These are phyloP conservation scores for Solanum bulbocastanum DNA, from an alignment of 257 asterid species.

Conservation along the genomic window DNA sequence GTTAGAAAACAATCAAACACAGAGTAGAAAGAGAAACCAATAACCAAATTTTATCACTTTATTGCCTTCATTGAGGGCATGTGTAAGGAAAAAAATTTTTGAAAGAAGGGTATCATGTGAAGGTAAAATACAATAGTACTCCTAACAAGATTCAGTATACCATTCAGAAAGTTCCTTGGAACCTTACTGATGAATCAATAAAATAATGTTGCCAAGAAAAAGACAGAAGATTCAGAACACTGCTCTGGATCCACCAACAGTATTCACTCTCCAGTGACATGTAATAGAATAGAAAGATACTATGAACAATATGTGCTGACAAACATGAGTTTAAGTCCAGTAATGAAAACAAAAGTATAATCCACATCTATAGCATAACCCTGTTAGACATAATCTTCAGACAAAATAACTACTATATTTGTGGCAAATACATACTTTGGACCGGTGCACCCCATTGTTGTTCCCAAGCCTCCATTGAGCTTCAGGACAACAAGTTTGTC, in stretches of 20 bases:
- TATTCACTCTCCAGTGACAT: not conserved
- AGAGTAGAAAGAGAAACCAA: not conserved
- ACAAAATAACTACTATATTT: not conserved
- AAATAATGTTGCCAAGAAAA: not conserved
- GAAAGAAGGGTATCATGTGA: not conserved
- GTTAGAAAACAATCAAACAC: not conserved
- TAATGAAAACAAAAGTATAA: not conserved
- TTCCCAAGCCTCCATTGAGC: conserved; percentile 99
- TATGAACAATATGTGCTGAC: not conserved
- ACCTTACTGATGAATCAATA: not conserved
- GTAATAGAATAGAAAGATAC: not conserved
- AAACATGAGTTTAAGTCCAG: not conserved
- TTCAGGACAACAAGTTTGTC: conserved; percentile 91
- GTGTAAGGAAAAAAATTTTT: not conserved
- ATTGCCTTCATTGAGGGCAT: not conserved
- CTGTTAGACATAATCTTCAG: not conserved
- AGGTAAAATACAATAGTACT: not conserved
- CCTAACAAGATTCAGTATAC: not conserved
- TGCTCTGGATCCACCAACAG: not conserved
- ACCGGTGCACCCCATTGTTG: conserved; percentile 99
- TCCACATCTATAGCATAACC: not conserved
- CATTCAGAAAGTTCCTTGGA: not conserved
- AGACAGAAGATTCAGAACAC: not conserved
- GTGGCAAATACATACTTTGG: conserved; percentile 57
- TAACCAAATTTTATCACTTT: not conserved